A percentile compares a stretch with the other conserved stretches of the same genome.
Conservation (phyloP, 257 asterid species). For the Ballota nigra region DNA sequence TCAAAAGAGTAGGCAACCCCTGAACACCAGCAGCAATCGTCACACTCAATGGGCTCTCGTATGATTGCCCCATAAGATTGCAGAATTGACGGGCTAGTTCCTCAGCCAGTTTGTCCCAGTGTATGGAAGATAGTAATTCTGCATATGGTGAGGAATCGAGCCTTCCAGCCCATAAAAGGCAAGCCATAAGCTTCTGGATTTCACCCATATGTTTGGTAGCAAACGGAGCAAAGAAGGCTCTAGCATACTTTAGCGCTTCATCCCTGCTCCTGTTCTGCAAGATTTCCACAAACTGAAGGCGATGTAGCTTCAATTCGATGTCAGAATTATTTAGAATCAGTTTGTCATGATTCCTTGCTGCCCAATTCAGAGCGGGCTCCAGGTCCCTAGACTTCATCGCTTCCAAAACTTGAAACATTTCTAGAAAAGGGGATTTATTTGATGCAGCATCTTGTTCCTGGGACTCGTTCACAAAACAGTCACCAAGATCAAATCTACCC, state of each 20-base stretch:
- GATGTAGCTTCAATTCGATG: constrained; percentile 79
- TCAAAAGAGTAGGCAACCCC: constrained; percentile 81
- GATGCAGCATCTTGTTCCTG: constrained; percentile 52
- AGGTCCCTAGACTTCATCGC: constrained; percentile 66
- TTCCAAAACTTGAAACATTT: constrained; percentile 74
- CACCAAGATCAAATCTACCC: constrained; percentile 84
- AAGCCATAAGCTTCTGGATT: constrained; percentile 81
- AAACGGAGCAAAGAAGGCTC: constrained; percentile 55
- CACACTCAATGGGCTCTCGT: constrained; percentile 68
- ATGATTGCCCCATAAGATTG: constrained; percentile 70
- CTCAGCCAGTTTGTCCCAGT: constrained; percentile 69
- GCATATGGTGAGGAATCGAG: constrained; percentile 84
- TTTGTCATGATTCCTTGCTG: constrained; percentile 50
- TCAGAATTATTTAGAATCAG: constrained; percentile 58
- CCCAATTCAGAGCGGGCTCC: constrained; percentile 87
- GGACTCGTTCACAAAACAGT: constrained; percentile 59
- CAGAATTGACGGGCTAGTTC: constrained; percentile 78
- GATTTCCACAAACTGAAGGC: constrained; percentile 76
- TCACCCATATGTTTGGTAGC: constrained; percentile 65
- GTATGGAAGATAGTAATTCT: constrained; percentile 56
- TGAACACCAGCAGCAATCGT: constrained; percentile 83
- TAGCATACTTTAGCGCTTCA: constrained; percentile 72
- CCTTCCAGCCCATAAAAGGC: constrained; percentile 71
- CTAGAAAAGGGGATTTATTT: constrained; percentile 54
- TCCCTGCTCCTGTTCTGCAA: constrained; percentile 65